phyloP scores from a whole-genome alignment of 2,329 filamentous ascomycete species.

The Huntiella moniliformis region DNA sequence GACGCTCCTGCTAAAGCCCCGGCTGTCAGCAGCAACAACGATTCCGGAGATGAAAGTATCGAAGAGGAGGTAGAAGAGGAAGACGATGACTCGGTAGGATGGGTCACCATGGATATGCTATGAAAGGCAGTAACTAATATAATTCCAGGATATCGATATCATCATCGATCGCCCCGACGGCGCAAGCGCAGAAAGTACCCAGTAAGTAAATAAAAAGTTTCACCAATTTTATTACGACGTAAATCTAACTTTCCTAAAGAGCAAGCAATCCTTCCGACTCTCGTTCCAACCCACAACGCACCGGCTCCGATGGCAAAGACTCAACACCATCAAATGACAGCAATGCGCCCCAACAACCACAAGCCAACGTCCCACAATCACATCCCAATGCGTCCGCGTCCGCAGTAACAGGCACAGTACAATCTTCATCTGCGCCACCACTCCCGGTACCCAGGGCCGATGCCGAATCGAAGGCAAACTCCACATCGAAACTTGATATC shows the following conservation, averaged over 20 bases:
- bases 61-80: slow-evolving; percentile 47
- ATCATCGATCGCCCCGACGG: slow-evolving; percentile 49
- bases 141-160: slow-evolving; percentile 43
- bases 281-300: slow-evolving; percentile 43
- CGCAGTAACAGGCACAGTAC: background rate
- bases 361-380: slow-evolving; percentile 19
- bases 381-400: slow-evolving; percentile 19
- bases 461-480: slow-evolving; percentile 42
- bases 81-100: slow-evolving; percentile 21
- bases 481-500: slow-evolving; percentile 71
- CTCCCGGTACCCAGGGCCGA: slow-evolving; percentile 22
- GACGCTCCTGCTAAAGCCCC: slow-evolving; percentile 10
- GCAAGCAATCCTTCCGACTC: slow-evolving; percentile 30
- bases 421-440: slow-evolving; percentile 1
- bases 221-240: background rate
- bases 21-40: background rate
- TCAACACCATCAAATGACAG: slow-evolving; percentile 17
- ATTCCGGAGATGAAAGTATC: slow-evolving; percentile 23
- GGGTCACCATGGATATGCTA: background rate
- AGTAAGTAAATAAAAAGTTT: slow-evolving; percentile 24
- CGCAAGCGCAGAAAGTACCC: slow-evolving; percentile 37
- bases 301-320: slow-evolving; percentile 34
- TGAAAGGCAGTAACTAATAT: slow-evolving; percentile 2
- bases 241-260: background rate
- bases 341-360: slow-evolving; percentile 17